Percentiles rank a stretch among this genome's conserved stretches.
Conservation (phyloP, 1,284 basidiomycete species). For the Ganoderma sinense region DNA sequence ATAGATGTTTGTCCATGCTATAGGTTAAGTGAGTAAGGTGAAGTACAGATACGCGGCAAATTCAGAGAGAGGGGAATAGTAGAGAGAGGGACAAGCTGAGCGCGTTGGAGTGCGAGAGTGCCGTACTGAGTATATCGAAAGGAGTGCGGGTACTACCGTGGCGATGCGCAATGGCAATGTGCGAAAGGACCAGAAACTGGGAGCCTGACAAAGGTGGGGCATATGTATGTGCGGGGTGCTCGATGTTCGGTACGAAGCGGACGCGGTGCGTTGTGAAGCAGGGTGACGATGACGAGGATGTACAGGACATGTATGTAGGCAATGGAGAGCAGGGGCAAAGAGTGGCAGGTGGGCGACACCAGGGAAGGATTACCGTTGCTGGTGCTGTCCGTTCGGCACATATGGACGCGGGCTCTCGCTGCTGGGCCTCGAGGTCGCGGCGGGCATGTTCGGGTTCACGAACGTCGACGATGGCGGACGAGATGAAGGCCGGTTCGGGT, state of each 20-base stretch:
- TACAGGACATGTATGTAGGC: neutral
- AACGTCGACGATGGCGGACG: conserved; percentile 60
- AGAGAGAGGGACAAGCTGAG: conserved; percentile 24
- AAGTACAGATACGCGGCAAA: conserved; percentile 38
- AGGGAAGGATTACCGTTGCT: conserved; percentile 57
- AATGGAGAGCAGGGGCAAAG: conserved; percentile 6
- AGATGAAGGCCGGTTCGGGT: conserved; percentile 50
- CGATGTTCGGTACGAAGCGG: conserved; percentile 8
- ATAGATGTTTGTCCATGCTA: conserved; percentile 40
- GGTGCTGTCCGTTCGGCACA: conserved; percentile 52
- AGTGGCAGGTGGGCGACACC: conserved; percentile 33
- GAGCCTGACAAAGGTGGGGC: conserved; percentile 9
- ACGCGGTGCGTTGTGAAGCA: conserved; percentile 4
- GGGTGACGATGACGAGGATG: conserved; percentile 4
- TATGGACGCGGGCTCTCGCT: conserved; percentile 53
- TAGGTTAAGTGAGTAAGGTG: conserved; percentile 37
- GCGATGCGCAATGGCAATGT: conserved; percentile 15
- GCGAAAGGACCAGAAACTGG: conserved; percentile 17
- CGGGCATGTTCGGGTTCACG: conserved; percentile 40
- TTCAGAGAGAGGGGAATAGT: conserved; percentile 23
- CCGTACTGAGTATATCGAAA: conserved; percentile 32
- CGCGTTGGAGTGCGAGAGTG: conserved; percentile 21
- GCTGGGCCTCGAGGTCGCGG: conserved; percentile 46
- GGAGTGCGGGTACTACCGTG: conserved; percentile 25
- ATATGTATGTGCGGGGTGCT: conserved; percentile 16